Base-by-base conservation (phyloP, 768 basidiomycete species). In the Psilocybe tampanensis region DNA sequence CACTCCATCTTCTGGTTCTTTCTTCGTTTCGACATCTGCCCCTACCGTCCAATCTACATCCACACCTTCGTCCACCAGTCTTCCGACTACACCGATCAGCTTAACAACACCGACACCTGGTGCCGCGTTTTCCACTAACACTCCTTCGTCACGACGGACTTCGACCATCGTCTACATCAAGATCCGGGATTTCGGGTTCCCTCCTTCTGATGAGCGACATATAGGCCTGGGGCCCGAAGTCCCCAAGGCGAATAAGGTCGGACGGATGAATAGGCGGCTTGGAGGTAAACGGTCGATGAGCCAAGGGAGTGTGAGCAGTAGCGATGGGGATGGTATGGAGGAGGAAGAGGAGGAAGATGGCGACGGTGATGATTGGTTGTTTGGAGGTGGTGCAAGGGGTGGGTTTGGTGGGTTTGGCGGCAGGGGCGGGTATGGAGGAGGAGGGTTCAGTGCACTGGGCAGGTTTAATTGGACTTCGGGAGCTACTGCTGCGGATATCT, bases 151-250 rank as follows among this genome's bases (percentile, higher is more conserved):
- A 47, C 57, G 24, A 23, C 44, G 42, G 29, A 52, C 42, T 9
- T 52, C 59, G 22, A 26, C 58, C 26, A 19, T 49, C 13, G 44
- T 52, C 0, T 59, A 68, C n/a, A 72, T 80, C 66, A 71, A 72
- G 47, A 68, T 82, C 45, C 71, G 80, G 45, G 81, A 82, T 58
- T 81, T 74, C 61, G 75, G 72, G 8, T 80, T 71, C 57, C 44
- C 68, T 1, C 21, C 63, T 8, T 42, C 60, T 2, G 76, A 80
- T 58, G 72, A 73, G 60, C 69, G 79, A 22, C 71, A 77, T 67
- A 36, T 57, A 23, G 76, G 77, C 3, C 59, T 74, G n/a, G 80
- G 80, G 0, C 57, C 72, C 34, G 64, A 74, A 53, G 73, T 76
- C 4, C 81, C 77, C 8, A 72, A 71, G 51, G 60, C 72, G 53